These are phyloP conservation scores for Aspergillus homomorphus DNA, from an alignment of 495 filamentous ascomycete species.

Conservation along the genomic window DNA sequence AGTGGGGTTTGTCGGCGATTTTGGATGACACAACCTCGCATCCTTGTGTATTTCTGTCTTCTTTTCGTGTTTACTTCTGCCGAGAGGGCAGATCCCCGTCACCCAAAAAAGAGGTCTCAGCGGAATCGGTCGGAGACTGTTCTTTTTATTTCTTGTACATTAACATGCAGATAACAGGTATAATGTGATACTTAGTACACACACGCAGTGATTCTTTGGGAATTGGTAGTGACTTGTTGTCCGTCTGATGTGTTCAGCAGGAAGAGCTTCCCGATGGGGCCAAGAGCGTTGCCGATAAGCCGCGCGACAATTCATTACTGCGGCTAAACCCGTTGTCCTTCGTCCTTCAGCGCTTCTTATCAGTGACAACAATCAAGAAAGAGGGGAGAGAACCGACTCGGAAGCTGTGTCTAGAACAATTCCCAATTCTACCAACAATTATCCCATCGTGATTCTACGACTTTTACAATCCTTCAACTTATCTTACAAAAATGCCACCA, in stretches of 20 bases:
- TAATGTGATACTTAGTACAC: constrained; percentile 30
- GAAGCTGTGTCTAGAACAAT: too few species aligned
- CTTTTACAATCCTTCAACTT: too few species aligned
- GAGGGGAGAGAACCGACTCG: too few species aligned
- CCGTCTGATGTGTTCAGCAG: not conserved
- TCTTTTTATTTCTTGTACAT: constrained; percentile 38
- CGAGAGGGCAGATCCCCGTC: constrained; percentile 9
- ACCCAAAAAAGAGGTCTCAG: constrained; percentile 16
- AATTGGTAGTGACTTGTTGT: not conserved
- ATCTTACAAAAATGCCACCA: constrained; percentile 9
- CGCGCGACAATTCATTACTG: not conserved
- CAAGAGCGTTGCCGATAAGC: not conserved
- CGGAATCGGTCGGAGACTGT: constrained; percentile 18
- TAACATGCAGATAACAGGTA: constrained; percentile 39
- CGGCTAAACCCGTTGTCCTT: not conserved
- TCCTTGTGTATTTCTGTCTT: constrained; percentile 13
- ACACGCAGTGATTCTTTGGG: not conserved
- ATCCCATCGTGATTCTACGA: too few species aligned
- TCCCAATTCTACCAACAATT: too few species aligned
- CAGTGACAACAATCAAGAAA: too few species aligned
- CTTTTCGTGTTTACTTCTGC: constrained; percentile 14
- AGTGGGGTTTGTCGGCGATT: constrained; percentile 28
- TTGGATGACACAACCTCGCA: constrained; percentile 31
- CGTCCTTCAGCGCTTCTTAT: too few species aligned
- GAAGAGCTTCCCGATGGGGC: constrained; percentile 3